These are phyloP conservation scores for Ustilago sp. DNA, from an alignment of 1,284 basidiomycete genomes.

Conservation along the genomic window DNA sequence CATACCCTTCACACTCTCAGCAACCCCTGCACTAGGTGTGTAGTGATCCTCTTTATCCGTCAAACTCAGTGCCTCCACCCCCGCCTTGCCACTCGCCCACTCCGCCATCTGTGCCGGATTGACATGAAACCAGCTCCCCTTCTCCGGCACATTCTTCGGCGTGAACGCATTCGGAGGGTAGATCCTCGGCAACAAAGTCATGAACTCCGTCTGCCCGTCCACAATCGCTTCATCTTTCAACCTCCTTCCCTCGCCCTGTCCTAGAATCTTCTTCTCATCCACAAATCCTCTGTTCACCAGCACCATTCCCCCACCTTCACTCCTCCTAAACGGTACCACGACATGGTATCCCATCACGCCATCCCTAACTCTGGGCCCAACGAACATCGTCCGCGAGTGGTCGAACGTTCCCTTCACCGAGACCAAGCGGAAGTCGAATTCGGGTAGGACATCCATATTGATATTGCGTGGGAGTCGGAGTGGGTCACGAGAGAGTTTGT, in stretches of 20 bases:
- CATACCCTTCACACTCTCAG: conserved; percentile 46
- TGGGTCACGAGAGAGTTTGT: conserved; percentile 85
- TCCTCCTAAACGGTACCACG: conserved; percentile 83
- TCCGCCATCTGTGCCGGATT: conserved; percentile 83
- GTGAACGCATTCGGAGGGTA: conserved; percentile 78
- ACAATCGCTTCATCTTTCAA: conserved; percentile 40
- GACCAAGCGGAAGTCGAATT: conserved; percentile 64
- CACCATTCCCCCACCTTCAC: conserved; percentile 75
- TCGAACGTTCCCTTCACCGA: conserved; percentile 72
- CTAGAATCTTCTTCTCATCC: conserved; percentile 70
- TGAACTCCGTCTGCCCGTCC: conserved; percentile 25
- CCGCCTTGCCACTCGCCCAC: conserved; percentile 84
- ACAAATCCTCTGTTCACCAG: conserved; percentile 86
- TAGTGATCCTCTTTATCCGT: conserved; percentile 31
- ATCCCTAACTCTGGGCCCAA: conserved; percentile 87
- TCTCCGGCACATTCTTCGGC: conserved; percentile 84
- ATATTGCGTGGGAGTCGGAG: conserved; percentile 84
- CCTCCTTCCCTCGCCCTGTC: conserved; percentile 29
- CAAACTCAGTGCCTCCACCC: conserved; percentile 73
- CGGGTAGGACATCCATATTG: conserved; percentile 72
- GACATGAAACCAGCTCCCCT: conserved; percentile 88
- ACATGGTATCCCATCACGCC: conserved; percentile 88
- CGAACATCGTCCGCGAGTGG: conserved; percentile 77
- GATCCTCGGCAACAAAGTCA: conserved; percentile 59
- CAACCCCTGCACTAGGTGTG: conserved; percentile 49